Evolutionary conservation across 495 filamentous ascomycete species (phyloP).

Genomic region (Neurospora terricola): DNA sequence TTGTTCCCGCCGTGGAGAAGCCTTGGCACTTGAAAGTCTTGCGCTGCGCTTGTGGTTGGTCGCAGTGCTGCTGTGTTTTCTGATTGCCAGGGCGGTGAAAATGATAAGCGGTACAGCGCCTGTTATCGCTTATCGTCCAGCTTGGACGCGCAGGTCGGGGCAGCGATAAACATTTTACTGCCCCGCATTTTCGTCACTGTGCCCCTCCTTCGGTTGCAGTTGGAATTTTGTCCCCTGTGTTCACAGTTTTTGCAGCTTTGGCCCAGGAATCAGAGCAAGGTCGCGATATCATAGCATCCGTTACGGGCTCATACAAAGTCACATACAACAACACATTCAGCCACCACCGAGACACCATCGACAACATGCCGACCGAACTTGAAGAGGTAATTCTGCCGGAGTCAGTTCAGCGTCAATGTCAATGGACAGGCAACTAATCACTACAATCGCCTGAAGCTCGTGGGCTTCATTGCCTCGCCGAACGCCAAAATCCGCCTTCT

Average conservation of each 20-base stretch:
- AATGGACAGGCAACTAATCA: not conserved
- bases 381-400: slow-evolving; percentile 51
- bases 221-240: not conserved
- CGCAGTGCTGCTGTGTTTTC: not conserved
- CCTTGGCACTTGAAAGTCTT: not conserved
- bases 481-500: slow-evolving; percentile 66
- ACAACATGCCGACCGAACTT: slow-evolving; percentile 65
- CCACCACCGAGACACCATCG: not conserved
- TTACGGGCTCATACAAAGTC: not conserved
- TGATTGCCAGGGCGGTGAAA: not conserved
- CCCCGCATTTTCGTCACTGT: not conserved
- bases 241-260: not conserved
- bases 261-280: not conserved
- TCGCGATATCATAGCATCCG: not conserved
- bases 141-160: not conserved
- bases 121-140: not conserved
- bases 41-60: slow-evolving; percentile 13
- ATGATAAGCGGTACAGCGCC: not conserved
- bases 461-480: slow-evolving; percentile 83
- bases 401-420: not conserved
- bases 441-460: slow-evolving; percentile 46
- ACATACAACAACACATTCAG: not conserved
- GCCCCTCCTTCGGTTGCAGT: not conserved
- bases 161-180: not conserved
- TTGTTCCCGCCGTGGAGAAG: slow-evolving; percentile 16